Conservation (phyloP, 139 green algal genomes). For the Tetraselmis chui region DNA sequence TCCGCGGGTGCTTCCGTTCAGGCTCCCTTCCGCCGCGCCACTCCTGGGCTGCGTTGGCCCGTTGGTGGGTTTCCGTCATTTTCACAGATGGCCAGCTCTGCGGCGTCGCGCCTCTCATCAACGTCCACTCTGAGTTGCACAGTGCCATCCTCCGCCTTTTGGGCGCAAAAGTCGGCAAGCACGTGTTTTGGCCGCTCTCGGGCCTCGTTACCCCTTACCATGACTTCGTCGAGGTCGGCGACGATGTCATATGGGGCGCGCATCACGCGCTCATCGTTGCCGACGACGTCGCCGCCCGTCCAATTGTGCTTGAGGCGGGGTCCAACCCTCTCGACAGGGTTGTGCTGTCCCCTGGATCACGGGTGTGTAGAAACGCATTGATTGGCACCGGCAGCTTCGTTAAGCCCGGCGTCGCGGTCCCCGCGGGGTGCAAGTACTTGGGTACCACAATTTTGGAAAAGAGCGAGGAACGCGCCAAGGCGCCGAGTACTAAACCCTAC, state of each 20-base stretch:
- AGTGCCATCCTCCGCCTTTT: not conserved
- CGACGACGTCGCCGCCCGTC: conserved; percentile 6
- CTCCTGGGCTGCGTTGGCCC: conserved; percentile 8
- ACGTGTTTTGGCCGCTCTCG: conserved; percentile 21
- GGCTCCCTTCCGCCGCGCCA: not conserved
- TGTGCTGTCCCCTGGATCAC: conserved; percentile 7
- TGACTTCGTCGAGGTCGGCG: conserved; percentile 24
- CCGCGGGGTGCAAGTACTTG: not conserved
- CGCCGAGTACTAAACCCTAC: not conserved
- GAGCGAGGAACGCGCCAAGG: not conserved
- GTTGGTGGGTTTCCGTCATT: not conserved
- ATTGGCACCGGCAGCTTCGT: not conserved
- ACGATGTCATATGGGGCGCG: conserved; percentile 26
- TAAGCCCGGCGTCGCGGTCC: not conserved
- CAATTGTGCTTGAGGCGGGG: conserved; percentile 5
- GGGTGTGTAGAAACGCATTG: not conserved
- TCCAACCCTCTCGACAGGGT: conserved; percentile 19
- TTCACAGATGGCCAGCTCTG: conserved; percentile 3
- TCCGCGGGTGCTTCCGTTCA: not conserved
- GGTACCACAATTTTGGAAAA: not conserved
- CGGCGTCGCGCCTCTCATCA: conserved; percentile 17
- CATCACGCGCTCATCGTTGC: conserved; percentile 1
- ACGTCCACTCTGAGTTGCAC: conserved; percentile 5
- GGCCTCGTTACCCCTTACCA: conserved; percentile 15
- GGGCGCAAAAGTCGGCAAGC: conserved; percentile 15